These are phyloP conservation scores for Eutrema yunnanense DNA, from an alignment of 345 rosid genomes.

Conservation along the genomic window DNA sequence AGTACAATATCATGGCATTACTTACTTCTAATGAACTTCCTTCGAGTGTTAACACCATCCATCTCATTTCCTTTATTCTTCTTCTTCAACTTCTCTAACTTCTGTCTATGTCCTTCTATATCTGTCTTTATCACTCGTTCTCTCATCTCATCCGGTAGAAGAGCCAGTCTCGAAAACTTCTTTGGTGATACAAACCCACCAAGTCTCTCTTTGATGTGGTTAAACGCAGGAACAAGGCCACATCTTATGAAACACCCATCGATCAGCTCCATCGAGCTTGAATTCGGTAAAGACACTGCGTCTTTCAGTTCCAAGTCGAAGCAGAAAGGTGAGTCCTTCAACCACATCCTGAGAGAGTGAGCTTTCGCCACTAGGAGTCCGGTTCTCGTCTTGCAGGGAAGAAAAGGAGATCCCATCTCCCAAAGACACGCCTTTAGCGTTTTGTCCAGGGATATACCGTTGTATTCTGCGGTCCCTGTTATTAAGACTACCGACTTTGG, in stretches of 20 bases:
- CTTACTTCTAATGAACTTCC: constrained; percentile 20
- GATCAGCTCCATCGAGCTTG: constrained; percentile 72
- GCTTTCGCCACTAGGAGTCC: constrained; percentile 90
- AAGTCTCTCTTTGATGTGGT: constrained; percentile 73
- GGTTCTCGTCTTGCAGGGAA: constrained; percentile 73
- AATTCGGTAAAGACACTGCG: constrained; percentile 52
- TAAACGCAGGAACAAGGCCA: constrained; percentile 86
- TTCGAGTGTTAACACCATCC: constrained; percentile 1
- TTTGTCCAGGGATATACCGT: constrained; percentile 68
- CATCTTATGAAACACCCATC: constrained; percentile 80
- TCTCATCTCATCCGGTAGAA: constrained; percentile 65
- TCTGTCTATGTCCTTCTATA: constrained; percentile 59
- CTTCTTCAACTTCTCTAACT: constrained; percentile 49
- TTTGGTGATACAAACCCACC: constrained; percentile 82
- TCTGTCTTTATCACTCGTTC: constrained; percentile 66
- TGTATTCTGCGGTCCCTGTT: constrained; percentile 86
- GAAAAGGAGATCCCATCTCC: constrained; percentile 98
- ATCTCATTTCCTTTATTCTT: constrained; percentile 21
- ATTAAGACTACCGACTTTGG: constrained; percentile 88
- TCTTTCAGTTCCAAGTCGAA: constrained; percentile 85
- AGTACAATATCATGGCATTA: neutral
- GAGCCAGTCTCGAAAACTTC: constrained; percentile 77
- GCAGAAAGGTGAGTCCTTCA: constrained; percentile 95
- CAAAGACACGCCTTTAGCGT: constrained; percentile 86
- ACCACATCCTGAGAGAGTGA: constrained; percentile 94